Base-by-base conservation (phyloP, 2,329 filamentous ascomycete genomes). In the Arthroderma uncinatum region DNA sequence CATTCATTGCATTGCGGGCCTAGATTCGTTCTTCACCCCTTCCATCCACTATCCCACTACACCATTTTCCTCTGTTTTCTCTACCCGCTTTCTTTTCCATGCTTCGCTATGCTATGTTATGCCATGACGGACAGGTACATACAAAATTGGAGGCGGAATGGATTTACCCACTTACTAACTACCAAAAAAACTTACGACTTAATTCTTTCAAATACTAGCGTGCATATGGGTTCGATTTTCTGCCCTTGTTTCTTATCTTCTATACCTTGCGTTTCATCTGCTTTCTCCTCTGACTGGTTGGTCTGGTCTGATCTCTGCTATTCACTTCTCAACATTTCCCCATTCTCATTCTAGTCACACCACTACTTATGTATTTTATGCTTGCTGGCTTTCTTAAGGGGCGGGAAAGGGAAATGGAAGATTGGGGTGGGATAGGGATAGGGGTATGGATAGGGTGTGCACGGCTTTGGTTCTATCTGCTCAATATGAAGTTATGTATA, bases 121-220 rank as follows among this genome's bases (percentile, higher is more conserved):
- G 39, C 23, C 44, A 28, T 48, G 44, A 48, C 25, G 25, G 21
- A 48, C 21, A 39, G 44, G 21, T 14, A 42, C 39, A 28, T 48
- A 30, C 44, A 30, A 48, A 25, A 30, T 30, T n/a, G 6, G 23
- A 16, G 7, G 14, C 10, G 36, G 5, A 39, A 6, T 4, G 36
- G n/a, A 39, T 4, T 39, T 16, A 25, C 2, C 44, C 21, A 7
- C 44, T 30, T n/a, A 16, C 44, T 14, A 48, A 48, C 6, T 25
- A 16, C 21, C 25, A 48, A 25, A 48, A 48, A 16, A 14, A 25
- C 8, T 48, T n/a, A 48, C 44, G 44, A 48, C 44, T 12, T 30
- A 48, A 48, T 48, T 48, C 14, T 16, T 30, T 48, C 21, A 28
- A 48, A 48, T 48, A 48, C 44, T 48, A 48, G 44, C 44, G 44